Evolutionary conservation across 2,329 filamentous ascomycete genomes (phyloP), one percentile per base, ranked within the genome.

Genomic region (Metarhizium rileyi): DNA sequence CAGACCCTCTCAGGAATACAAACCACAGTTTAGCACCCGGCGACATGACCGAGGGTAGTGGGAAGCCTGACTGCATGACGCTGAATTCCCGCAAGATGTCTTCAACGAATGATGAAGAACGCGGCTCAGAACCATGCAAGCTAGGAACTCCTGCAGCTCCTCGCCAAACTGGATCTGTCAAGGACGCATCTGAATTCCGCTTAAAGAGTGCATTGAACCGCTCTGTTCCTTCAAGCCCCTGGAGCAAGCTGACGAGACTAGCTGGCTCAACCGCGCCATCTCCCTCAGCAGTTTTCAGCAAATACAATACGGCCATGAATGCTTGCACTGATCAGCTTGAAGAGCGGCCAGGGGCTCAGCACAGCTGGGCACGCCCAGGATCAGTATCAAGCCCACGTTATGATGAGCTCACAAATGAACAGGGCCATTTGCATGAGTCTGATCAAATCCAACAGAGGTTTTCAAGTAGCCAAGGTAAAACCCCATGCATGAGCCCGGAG

Each of bases 141-240:
- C 20, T 2, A 16, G 16, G n/a, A 9, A 26, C 20, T 5, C 22
- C 36, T 8, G 10, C 12, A 26, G 20, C 18, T 2, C 36, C 33
- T 9, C 10, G 38, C 6, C 22, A 41, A 16, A 18, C 9, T 36
- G 25, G 35, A 14, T 22, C 22, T 12, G 36, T 44, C 33, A 46
- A 52, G 14, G 46, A 54, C n/a, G 2, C 47, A 33, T 36, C 47
- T 7, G 54, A 52, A 3, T 56, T 55, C 30, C 56, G 60, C 16
- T 47, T 63, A 1, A 61, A 54, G 22, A 48, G 44, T 28, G 56
- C 61, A 9, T 33, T 61, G 7, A 56, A 57, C 44, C 56, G 47
- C 3, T 50, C 59, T 25, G 55, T 63, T 22, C 56, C 61, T 12
- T 51, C 55, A 22, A 57, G 52, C 6, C 56, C 59, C 10, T 62